These are phyloP conservation scores for Sporisorium reilianum DNA, from an alignment of 1,284 basidiomycete genomes.

Conservation along the genomic window DNA sequence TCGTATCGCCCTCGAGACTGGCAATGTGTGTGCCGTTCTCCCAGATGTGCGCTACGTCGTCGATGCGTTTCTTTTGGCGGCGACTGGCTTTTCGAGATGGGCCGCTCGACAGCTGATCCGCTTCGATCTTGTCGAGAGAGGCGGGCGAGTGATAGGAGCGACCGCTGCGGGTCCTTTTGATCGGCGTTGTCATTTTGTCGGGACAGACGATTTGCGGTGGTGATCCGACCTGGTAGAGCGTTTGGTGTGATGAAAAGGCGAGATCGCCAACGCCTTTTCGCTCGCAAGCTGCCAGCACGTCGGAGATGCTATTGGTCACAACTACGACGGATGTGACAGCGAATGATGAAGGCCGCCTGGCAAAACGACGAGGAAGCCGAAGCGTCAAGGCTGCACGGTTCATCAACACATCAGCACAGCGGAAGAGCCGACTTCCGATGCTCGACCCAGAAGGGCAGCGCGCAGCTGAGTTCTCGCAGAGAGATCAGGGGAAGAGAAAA, in stretches of 20 bases:
- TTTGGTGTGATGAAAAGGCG: too few relatives aligned
- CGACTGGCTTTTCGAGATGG: background rate
- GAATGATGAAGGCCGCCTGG: too few relatives aligned
- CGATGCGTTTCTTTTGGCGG: background rate
- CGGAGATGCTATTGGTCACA: too few relatives aligned
- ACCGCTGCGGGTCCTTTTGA: slow-evolving; percentile 7
- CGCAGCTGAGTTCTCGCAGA: background rate
- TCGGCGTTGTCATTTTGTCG: slow-evolving; percentile 15
- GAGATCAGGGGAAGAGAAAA: background rate
- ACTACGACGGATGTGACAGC: background rate
- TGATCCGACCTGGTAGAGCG: too few relatives aligned
- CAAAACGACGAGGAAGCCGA: too few relatives aligned
- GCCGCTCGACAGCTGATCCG: background rate
- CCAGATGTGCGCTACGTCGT: slow-evolving; percentile 12
- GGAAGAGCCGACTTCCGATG: background rate
- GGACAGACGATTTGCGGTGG: background rate
- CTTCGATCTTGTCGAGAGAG: background rate
- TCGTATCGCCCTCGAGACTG: slow-evolving; percentile 11
- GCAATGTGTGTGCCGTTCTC: slow-evolving; percentile 11
- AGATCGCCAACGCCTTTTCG: too few relatives aligned
- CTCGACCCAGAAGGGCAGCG: background rate
- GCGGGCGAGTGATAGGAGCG: background rate
- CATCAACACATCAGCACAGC: too few relatives aligned
- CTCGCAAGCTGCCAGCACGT: too few relatives aligned
- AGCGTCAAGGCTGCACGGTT: background rate